These are phyloP conservation scores for Cystobasidium slooffiae DNA, from an alignment of 1,284 basidiomycete species.

Conservation along the genomic window DNA sequence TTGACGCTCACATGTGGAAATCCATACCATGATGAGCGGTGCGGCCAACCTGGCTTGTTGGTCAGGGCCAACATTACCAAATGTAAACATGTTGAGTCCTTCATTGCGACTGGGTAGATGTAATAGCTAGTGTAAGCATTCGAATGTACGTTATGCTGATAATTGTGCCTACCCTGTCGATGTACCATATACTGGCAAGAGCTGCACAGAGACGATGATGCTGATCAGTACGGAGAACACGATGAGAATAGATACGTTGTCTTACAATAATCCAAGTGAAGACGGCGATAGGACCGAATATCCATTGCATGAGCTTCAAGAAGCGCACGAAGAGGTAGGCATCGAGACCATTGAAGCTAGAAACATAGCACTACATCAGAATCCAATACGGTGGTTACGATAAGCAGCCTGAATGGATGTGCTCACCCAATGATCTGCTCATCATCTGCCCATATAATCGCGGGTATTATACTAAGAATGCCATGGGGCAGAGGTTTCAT, in stretches of 20 bases:
- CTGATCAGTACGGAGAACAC: not conserved
- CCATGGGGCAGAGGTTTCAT: conserved; percentile 55
- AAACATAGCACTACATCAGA: not conserved
- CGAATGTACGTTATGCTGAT: not conserved
- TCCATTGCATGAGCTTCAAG: conserved; percentile 73
- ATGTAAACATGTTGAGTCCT: conserved; percentile 35
- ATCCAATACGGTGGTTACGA: not conserved
- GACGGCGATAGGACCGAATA: conserved; percentile 79
- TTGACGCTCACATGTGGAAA: conserved; percentile 70
- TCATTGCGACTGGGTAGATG: conserved; percentile 2
- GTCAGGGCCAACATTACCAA: conserved; percentile 59
- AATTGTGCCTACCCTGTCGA: conserved; percentile 11
- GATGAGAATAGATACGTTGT: not conserved
- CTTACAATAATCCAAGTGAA: conserved; percentile 56
- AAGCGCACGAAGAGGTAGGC: conserved; percentile 93
- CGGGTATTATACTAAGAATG: conserved; percentile 57
- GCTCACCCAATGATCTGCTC: conserved; percentile 46
- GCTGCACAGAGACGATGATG: conserved; percentile 5
- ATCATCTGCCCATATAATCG: conserved; percentile 54
- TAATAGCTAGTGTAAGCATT: not conserved
- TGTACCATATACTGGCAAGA: conserved; percentile 39
- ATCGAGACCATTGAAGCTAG: conserved; percentile 78
- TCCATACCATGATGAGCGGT: conserved; percentile 72
- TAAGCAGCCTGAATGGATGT: conserved; percentile 44
- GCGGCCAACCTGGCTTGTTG: conserved; percentile 70